These are phyloP conservation scores for Tieghemostelium lacteum DNA, from an alignment of 78 protist species.

Conservation along the genomic window DNA sequence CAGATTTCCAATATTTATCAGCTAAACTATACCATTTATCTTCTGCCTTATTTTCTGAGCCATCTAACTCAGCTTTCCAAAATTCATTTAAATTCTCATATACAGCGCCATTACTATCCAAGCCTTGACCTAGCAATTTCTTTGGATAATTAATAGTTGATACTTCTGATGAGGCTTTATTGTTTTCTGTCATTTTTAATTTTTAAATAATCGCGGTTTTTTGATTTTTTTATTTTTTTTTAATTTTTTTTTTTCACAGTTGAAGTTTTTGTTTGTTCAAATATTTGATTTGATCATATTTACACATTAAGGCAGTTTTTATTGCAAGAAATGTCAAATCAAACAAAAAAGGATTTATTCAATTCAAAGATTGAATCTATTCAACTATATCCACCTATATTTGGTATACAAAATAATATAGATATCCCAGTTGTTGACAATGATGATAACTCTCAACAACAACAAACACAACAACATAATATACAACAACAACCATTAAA, in stretches of 20 bases:
- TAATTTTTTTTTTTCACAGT: too few relatives aligned
- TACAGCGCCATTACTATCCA: slow-evolving; percentile 12
- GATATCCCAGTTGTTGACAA: too few relatives aligned
- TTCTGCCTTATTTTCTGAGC: not conserved
- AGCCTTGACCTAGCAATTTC: slow-evolving; percentile 19
- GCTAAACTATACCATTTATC: slow-evolving; percentile 68
- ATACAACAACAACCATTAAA: not conserved
- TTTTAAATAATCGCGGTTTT: too few relatives aligned
- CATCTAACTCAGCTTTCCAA: slow-evolving; percentile 35
- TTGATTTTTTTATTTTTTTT: too few relatives aligned
- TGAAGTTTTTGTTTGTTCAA: too few relatives aligned
- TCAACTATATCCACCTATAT: not conserved
- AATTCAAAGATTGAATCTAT: not conserved
- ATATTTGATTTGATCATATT: too few relatives aligned
- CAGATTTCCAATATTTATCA: slow-evolving; percentile 82
- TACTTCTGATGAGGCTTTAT: not conserved
- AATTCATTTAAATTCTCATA: slow-evolving; percentile 40
- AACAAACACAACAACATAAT: not conserved
- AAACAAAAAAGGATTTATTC: too few relatives aligned
- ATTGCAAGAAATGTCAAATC: too few relatives aligned
- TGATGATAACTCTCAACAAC: not conserved
- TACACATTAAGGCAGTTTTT: too few relatives aligned
- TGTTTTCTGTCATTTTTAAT: too few relatives aligned
- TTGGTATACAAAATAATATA: too few relatives aligned
- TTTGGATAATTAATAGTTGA: slow-evolving; percentile 76